Base-by-base conservation (phyloP, 2,329 filamentous ascomycete species). In the Pyricularia sp. region DNA sequence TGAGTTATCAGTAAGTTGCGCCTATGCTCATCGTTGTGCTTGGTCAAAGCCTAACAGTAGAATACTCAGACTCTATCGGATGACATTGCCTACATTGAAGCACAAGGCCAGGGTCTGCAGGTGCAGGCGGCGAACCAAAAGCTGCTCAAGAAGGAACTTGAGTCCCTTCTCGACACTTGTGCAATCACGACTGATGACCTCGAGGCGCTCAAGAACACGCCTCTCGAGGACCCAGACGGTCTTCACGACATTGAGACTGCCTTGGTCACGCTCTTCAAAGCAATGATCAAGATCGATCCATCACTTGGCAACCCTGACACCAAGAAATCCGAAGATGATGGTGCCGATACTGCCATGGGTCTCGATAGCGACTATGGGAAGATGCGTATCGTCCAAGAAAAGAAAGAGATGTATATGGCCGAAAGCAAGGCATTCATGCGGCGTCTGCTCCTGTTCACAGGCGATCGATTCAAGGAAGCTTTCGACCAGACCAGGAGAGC, bases 81-180 rank as follows among this genome's bases (percentile, higher is more conserved):
- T 62, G 94, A 99, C 71, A 96, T 99, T 70, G 88, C 92, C 3
- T 97, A 96, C 73, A 97, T 99, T 68, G 94, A 99, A 78, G 92
- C 94, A 1, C 94, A 99, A 75, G 93, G 91, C 7, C 93, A 99
- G 77, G 94, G 94, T 79, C 79, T 99, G 61, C 94, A 99, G 72
- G 93, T 99, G 7, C 94, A 97, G 76, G 93, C 93, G 24, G 91
- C 94, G 55, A 99, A 99, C 71, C 94, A 99, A 74, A 96, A 96
- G 74, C 83, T 96, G 31, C 82, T 99, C 61, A 91, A 93, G 74
- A 90, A 88, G 68, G 94, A 99, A 75, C 82, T 99, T 1, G 87
- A 96, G 73, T 89, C 88, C 40, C 80, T 97, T n/a, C 82, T 99
- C 28, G 88, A 93, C 69, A 97, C 91, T 0, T 93, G 96, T 65